Base-by-base conservation (phyloP, 2,329 filamentous ascomycete species). In the Phaeosphaeriaceae sp. region DNA sequence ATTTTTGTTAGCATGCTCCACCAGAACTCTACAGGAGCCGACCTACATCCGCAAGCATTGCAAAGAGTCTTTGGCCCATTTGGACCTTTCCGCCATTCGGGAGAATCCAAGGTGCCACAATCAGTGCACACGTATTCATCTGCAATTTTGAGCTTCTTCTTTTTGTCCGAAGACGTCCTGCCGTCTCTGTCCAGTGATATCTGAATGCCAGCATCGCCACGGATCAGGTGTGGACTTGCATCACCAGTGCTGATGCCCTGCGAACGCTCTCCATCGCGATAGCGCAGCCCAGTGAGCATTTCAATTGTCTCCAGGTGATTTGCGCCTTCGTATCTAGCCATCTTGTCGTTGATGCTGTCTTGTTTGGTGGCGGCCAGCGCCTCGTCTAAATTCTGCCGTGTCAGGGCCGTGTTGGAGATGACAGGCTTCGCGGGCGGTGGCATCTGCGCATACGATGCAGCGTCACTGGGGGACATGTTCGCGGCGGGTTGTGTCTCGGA, bases 101-200 rank as follows among this genome's bases (percentile, higher is more conserved):
- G 94, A 17, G 92, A 97, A 73, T 97, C 94, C 43, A 96, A 84
- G 0, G 93, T 97, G 83, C 94, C 94, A 79, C 94, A 98, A 77
- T 97, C 94, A 1, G 92, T 94, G 78, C 94, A 98, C 40, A 97
- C 92, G 74, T 97, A 97, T 82, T 97, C 94, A 73, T 97, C 86
- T 10, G 84, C 83, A 46, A 85, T 84, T 76, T 97, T 97, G 49
- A 92, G 82, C 77, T 97, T 97, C 82, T 91, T 91, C 83, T 96
- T 89, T 76, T 90, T 96, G 78, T 97, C 94, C 0, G 86, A 89
- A 13, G 84, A 84, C 21, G 76, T 79, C 50, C 90, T 83, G 15
- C 86, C 84, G 59, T 95, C 92, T 63, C 93, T 88, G 65, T 97
- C 93, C 32, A 91, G 80, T 0, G 92, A 88, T 52, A 96, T 95